A percentile compares a stretch with the other conserved stretches of the same genome.
phyloP scores from a whole-genome alignment of 2,329 filamentous ascomycete genomes.

The Paracamarosporium sp. region DNA sequence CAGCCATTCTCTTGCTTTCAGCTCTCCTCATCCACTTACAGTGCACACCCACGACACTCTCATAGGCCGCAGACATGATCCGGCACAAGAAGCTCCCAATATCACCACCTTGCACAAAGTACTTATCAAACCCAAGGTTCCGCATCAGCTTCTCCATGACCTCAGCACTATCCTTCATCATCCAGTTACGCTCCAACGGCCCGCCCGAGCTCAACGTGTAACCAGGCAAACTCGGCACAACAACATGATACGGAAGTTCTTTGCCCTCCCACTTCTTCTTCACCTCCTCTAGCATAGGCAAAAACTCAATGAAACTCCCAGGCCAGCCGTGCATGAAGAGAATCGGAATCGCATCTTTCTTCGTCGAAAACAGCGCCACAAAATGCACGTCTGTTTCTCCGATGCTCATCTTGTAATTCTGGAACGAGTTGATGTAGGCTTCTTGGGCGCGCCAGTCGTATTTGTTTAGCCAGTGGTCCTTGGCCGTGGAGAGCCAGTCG shows the following conservation, averaged over 20 bases:
- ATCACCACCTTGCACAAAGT: constrained; percentile 66
- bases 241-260: constrained; percentile 63
- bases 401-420: constrained; percentile 58
- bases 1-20: neutral
- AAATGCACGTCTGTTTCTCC: constrained; percentile 60
- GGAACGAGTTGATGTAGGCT: constrained; percentile 58
- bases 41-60: constrained; percentile 56
- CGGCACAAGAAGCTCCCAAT: constrained; percentile 56
- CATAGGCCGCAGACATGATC: constrained; percentile 47
- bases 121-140: constrained; percentile 62
- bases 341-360: constrained; percentile 60
- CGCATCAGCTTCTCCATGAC: constrained; percentile 63
- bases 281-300: constrained; percentile 58
- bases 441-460: constrained; percentile 49
- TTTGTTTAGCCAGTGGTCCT: constrained; percentile 46
- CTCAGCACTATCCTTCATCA: constrained; percentile 46
- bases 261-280: constrained; percentile 56
- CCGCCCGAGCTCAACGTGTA: constrained; percentile 59
- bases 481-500: constrained; percentile 44
- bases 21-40: constrained; percentile 18
- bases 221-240: constrained; percentile 64
- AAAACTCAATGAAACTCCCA: constrained; percentile 62
- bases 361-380: constrained; percentile 61
- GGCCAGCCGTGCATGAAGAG: constrained; percentile 66
- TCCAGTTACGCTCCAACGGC: constrained; percentile 55